A percentile compares a stretch with the other conserved stretches of the same genome.
phyloP scores from a whole-genome alignment of 176 grass and related monocot genomes.

The Microstegium vimineum region DNA sequence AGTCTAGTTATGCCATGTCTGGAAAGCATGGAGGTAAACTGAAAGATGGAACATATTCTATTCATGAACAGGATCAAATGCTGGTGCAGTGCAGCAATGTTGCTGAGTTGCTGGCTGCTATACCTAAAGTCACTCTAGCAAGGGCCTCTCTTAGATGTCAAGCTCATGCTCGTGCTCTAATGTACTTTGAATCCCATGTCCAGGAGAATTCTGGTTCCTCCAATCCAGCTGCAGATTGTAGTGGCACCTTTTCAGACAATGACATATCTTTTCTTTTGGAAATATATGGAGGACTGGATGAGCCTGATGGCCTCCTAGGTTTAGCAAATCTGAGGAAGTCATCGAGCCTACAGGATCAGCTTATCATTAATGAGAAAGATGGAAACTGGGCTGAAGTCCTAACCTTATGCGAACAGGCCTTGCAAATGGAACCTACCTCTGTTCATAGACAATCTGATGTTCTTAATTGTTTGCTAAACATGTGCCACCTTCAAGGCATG shows the following conservation, averaged over 20 bases:
- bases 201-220: conserved; percentile 77
- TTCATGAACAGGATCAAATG: conserved; percentile 51
- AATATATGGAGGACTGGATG: conserved; percentile 96
- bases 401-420: conserved; percentile 87
- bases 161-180: conserved; percentile 89
- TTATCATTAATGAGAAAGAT: conserved; percentile 93
- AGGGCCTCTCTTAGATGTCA: conserved; percentile 86
- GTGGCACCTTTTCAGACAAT: conserved; percentile 78
- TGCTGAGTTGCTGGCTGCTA: conserved; percentile 67
- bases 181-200: conserved; percentile 91
- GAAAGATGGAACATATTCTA: conserved; percentile 47
- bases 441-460: conserved; percentile 96
- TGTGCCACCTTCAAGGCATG: conserved; percentile 96
- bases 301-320: conserved; percentile 88
- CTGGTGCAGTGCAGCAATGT: conserved; percentile 82
- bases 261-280: conserved; percentile 98
- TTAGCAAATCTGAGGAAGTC: conserved; percentile 81
- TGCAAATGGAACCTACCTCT: conserved; percentile 89
- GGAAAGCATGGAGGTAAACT: conserved; percentile 45
- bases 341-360: conserved; percentile 91
- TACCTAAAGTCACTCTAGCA: conserved; percentile 95
- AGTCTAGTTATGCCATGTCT: conserved; percentile 37
- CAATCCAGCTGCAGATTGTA: conserved; percentile 87
- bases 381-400: conserved; percentile 97
- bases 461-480: conserved; percentile 95